Conservation (phyloP, 306 rosid genomes). For the Sophora flavescens region DNA sequence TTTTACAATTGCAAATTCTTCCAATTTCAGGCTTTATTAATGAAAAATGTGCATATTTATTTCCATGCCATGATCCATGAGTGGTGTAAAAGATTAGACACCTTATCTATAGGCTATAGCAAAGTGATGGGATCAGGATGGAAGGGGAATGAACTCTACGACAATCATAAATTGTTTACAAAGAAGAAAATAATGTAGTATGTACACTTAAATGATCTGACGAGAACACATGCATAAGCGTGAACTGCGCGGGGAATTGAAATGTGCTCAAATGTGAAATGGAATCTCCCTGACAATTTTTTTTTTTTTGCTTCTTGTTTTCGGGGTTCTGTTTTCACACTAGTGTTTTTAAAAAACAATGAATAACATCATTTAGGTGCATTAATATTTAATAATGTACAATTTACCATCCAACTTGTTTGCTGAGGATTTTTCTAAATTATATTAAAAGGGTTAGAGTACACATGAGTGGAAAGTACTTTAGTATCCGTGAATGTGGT, state of each 20-base stretch:
- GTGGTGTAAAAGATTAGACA: not conserved
- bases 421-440: too few species aligned
- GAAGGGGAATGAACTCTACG: constrained; percentile 31
- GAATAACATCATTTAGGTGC: too few species aligned
- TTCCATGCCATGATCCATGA: constrained; percentile 35
- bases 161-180: constrained; percentile 1
- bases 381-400: too few species aligned
- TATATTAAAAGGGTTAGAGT: too few species aligned
- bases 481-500: constrained; percentile 49
- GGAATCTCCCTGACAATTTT: constrained; percentile 42
- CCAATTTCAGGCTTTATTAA: not conserved
- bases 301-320: constrained; percentile 10
- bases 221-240: constrained; percentile 53
- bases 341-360: too few species aligned
- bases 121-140: constrained; percentile 46
- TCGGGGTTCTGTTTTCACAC: not conserved
- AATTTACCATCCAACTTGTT: too few species aligned
- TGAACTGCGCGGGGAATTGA: constrained; percentile 42
- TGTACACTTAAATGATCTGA: constrained; percentile 44
- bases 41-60: constrained; percentile 17
- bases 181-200: constrained; percentile 37
- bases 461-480: constrained; percentile 62
- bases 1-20: constrained; percentile 2
- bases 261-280: constrained; percentile 44
- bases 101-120: constrained; percentile 10